Conservation (phyloP, 805 yeast genomes). For the Candida qinlingensis region DNA sequence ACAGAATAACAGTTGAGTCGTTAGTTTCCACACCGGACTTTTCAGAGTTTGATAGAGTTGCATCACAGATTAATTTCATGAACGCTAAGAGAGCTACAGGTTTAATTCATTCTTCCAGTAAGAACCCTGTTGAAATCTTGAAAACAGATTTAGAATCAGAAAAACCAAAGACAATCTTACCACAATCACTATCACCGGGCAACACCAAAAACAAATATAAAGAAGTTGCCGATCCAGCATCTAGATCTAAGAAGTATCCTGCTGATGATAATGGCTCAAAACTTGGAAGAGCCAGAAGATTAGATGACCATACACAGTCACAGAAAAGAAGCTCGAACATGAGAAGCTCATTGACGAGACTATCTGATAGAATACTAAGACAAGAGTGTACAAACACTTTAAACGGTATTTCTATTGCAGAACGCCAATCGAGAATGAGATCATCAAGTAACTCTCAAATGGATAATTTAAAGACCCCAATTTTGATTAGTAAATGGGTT, state of each 20-base stretch:
- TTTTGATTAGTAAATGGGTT: conserved; percentile 91
- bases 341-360: conserved; percentile 8
- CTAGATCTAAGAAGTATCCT: conserved; percentile 18
- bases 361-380: conserved; percentile 29
- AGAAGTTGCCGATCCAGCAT: conserved; percentile 36
- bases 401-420: conserved; percentile 40
- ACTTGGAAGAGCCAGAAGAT: conserved; percentile 30
- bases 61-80: conserved; percentile 63
- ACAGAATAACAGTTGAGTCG: conserved; percentile 54
- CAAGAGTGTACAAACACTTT: conserved; percentile 42
- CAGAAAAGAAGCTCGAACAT: conserved; percentile 13
- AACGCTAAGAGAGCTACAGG: conserved; percentile 63
- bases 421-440: conserved; percentile 39
- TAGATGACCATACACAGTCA: conserved; percentile 26
- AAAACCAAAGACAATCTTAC: conserved; percentile 64
- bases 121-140: conserved; percentile 64
- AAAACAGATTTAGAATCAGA: conserved; percentile 66
- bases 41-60: conserved; percentile 47
- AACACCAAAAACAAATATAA: conserved; percentile 84
- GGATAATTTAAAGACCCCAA: conserved; percentile 41
- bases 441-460: conserved; percentile 7
- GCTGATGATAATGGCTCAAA: conserved; percentile 32
- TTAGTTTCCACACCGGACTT: conserved; percentile 60
- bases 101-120: conserved; percentile 39
- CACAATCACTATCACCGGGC: conserved; percentile 89